These are phyloP conservation scores for Escovopsis weberi DNA, from an alignment of 2,329 filamentous ascomycete genomes.

Conservation along the genomic window DNA sequence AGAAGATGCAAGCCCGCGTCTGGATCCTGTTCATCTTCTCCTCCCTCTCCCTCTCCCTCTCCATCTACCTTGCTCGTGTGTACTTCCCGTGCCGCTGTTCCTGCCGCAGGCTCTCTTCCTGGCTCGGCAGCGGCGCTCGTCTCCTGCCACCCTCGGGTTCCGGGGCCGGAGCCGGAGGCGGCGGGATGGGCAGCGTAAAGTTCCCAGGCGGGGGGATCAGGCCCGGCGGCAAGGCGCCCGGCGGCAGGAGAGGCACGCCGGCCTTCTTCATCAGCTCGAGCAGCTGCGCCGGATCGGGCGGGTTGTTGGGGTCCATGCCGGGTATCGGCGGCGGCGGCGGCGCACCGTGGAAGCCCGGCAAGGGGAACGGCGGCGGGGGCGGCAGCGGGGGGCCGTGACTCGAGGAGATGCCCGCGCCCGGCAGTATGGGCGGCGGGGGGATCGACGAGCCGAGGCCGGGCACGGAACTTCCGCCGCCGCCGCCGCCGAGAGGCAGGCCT, in stretches of 20 bases:
- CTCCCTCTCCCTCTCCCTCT: too few species aligned
- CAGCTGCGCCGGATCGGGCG: conserved; percentile 45
- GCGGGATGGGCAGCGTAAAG: conserved; percentile 21
- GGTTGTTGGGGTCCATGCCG: conserved; percentile 43
- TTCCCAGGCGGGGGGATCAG: conserved; percentile 27
- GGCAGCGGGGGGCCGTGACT: conserved; percentile 26
- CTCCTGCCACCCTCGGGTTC: conserved; percentile 23
- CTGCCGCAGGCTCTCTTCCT: conserved; percentile 65
- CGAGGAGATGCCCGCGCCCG: conserved; percentile 29
- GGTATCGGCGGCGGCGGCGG: conserved; percentile 34
- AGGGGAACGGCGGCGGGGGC: conserved; percentile 39
- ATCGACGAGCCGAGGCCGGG: conserved; percentile 29
- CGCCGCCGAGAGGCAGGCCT: conserved; percentile 32
- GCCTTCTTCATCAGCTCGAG: conserved; percentile 52
- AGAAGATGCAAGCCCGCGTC: not conserved
- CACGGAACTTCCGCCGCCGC: conserved; percentile 13
- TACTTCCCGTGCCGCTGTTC: conserved; percentile 57
- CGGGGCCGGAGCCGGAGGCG: conserved; percentile 23
- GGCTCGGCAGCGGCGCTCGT: conserved; percentile 63
- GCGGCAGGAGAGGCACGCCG: conserved; percentile 45
- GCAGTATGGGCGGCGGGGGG: conserved; percentile 29
- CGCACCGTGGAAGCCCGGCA: conserved; percentile 32
- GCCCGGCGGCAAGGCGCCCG: conserved; percentile 29
- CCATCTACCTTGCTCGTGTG: conserved; percentile 32
- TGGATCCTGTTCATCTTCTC: too few species aligned